A percentile compares a stretch with the other conserved stretches of the same genome.
Conservation (phyloP, 2,329 filamentous ascomycete species). For the Alternaria novae-zelandiae region DNA sequence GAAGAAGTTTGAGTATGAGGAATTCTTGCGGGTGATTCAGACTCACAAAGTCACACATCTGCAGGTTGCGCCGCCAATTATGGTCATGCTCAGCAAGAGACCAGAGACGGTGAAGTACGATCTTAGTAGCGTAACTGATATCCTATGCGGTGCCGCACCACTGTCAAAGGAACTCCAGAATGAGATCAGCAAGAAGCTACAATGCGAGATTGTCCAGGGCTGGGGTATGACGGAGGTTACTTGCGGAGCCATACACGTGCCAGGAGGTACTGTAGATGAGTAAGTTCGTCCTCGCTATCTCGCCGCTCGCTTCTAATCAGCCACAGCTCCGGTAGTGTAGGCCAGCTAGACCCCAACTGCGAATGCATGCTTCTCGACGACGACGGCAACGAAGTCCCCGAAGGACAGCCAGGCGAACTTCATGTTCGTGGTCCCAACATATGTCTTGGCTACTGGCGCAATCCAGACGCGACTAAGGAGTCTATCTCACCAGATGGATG, state of each 20-base stretch:
- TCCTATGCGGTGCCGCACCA: conserved; percentile 53
- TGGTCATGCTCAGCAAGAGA: conserved; percentile 54
- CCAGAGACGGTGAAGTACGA: conserved; percentile 52
- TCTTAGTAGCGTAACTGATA: conserved; percentile 48
- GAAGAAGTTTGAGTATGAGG: conserved; percentile 50
- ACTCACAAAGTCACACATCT: conserved; percentile 48
- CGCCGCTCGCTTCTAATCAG: background rate
- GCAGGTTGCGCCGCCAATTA: conserved; percentile 52
- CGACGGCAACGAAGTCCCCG: conserved; percentile 49
- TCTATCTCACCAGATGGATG: conserved; percentile 48
- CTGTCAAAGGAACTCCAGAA: conserved; percentile 53
- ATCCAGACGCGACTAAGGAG: conserved; percentile 49
- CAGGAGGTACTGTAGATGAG: conserved; percentile 43
- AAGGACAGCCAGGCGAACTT: conserved; percentile 49
- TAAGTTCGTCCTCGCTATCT: conserved; percentile 18
- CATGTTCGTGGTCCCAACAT: conserved; percentile 51
- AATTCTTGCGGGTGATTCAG: conserved; percentile 49
- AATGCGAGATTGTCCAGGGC: conserved; percentile 47
- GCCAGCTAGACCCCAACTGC: conserved; percentile 49
- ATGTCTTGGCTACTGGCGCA: conserved; percentile 52
- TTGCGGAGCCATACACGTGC: conserved; percentile 49
- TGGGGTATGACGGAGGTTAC: conserved; percentile 55
- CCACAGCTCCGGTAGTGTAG: conserved; percentile 48
- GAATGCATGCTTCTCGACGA: conserved; percentile 53
- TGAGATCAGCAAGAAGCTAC: conserved; percentile 44